Base-by-base conservation (phyloP, 768 basidiomycete genomes). In the Panellus pusillus region DNA sequence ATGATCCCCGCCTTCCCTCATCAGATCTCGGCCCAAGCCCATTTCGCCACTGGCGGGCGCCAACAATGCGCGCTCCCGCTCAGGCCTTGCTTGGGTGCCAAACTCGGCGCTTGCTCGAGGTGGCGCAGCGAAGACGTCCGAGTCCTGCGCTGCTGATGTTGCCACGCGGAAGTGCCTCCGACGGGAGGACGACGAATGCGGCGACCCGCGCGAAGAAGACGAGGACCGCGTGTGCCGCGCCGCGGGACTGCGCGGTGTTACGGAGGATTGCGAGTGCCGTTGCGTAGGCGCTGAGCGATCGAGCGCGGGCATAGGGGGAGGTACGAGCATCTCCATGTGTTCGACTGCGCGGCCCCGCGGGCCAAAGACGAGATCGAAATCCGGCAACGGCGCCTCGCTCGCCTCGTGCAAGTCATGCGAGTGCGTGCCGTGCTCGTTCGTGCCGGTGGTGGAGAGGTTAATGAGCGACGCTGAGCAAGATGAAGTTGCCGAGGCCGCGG, bases 361-460 rank as follows among this genome's bases (percentile, higher is more conserved):
- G 19, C 59, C 59, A 20, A 61, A 61, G n/a, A 55, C 54, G 52
- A 57, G 54, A 19, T 44, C 59, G 19, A 55, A 61, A 3, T 39
- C 18, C 1, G 55, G 59, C 13, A 52, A 61, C 12, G 58, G 50
- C 31, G 52, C 18, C 4, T 48, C 54, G 18, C 50, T 49, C n/a
- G 18, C 54, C 2, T 47, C 59, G 19, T 60, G 54, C 43, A 48
- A 51, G 35, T 52, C 51, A 18, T 36, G 40, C 15, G 58, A 59
- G 47, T 49, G 31, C 15, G 42, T 50, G 20, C 20, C 44, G 27
- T 46, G 50, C 17, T 57, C 55, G 2, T 61, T 55, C 55, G 54
- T 4, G 58, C 55, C 24, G 15, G 14, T 50, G 15, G 54, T 45
- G 11, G 58, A 60, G 14, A 55, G 32, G 47, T 52, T 52, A 2